Evolutionary conservation across 495 filamentous ascomycete genomes (phyloP).

Genomic region (Elaphomyces granulatus): DNA sequence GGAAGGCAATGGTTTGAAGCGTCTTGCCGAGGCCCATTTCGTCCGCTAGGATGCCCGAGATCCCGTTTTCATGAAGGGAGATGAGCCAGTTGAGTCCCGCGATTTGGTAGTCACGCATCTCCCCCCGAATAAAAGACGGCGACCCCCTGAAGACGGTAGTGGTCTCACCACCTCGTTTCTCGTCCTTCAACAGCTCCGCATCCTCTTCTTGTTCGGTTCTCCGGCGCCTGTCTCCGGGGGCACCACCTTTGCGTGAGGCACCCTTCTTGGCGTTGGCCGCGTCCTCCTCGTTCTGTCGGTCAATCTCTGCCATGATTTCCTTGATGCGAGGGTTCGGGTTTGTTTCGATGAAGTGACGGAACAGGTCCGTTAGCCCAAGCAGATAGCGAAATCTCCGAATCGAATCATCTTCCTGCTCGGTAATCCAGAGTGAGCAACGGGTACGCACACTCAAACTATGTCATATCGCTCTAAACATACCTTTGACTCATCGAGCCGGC

Average conservation of each 20-base stretch:
- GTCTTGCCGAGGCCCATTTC: conserved; percentile 98
- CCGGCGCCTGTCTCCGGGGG: conserved; percentile 63
- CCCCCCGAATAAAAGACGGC: conserved; percentile 68
- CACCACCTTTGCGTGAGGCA: conserved; percentile 64
- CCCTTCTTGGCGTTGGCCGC: conserved; percentile 55
- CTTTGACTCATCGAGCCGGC: conserved; percentile 77
- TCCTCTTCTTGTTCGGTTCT: conserved; percentile 97
- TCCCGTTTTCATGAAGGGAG: conserved; percentile 95
- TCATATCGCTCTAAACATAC: no score
- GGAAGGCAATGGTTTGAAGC: conserved; percentile 76
- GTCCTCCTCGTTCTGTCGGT: conserved; percentile 71
- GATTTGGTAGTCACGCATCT: conserved; percentile 93
- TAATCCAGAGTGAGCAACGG: conserved; percentile 1
- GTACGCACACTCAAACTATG: no score
- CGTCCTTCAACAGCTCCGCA: conserved; percentile 83
- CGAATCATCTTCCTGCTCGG: conserved; percentile 81
- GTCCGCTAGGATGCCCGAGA: conserved; percentile 92
- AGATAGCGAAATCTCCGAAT: conserved; percentile 92
- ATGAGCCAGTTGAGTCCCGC: conserved; percentile 97
- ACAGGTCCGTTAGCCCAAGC: conserved; percentile 88
- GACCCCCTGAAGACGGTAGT: conserved; percentile 89
- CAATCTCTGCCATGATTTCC: conserved; percentile 84
- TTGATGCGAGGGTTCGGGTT: conserved; percentile 88
- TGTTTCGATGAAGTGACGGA: conserved; percentile 97
- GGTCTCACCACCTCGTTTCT: conserved; percentile 69